Evolutionary conservation across 139 green algal species (phyloP).

Genomic region (Pedinophyceae sp.): DNA sequence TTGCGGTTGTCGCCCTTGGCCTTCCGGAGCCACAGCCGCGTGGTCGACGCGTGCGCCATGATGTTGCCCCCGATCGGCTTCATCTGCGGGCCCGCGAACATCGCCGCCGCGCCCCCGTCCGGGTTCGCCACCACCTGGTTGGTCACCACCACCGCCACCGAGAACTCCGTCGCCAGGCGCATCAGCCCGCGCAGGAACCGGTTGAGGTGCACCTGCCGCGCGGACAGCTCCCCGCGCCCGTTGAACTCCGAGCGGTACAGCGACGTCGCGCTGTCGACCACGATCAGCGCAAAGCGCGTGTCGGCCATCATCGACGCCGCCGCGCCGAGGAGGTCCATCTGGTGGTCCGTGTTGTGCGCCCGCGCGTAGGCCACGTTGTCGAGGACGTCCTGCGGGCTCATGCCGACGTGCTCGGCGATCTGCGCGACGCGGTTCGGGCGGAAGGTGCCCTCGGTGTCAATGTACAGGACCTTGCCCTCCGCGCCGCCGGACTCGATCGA

Average conservation of each 20-base stretch:
- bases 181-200: constrained; percentile 79
- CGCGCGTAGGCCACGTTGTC: constrained; percentile 96
- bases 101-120: constrained; percentile 40
- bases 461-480: constrained; percentile 96
- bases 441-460: constrained; percentile 96
- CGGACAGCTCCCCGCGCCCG: constrained; percentile 74
- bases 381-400: constrained; percentile 78
- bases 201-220: constrained; percentile 66
- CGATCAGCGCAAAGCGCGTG: constrained; percentile 72
- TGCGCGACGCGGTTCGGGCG: constrained; percentile 66
- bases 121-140: constrained; percentile 94
- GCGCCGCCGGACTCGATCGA: constrained; percentile 77
- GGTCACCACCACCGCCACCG: constrained; percentile 85
- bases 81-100: constrained; percentile 79
- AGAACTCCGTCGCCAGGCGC: constrained; percentile 86
- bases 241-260: constrained; percentile 79
- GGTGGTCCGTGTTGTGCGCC: constrained; percentile 97
- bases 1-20: constrained; percentile 68
- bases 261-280: constrained; percentile 91
- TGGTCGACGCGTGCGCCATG: constrained; percentile 99
- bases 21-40: constrained; percentile 80
- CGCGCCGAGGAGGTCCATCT: constrained; percentile 67
- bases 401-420: constrained; percentile 78
- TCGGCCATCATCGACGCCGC: constrained; percentile 90
- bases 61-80: constrained; percentile 99